phyloP scores from a whole-genome alignment of 1,139 yeast genomes.

The Magnusiomyces suaveolens region DNA sequence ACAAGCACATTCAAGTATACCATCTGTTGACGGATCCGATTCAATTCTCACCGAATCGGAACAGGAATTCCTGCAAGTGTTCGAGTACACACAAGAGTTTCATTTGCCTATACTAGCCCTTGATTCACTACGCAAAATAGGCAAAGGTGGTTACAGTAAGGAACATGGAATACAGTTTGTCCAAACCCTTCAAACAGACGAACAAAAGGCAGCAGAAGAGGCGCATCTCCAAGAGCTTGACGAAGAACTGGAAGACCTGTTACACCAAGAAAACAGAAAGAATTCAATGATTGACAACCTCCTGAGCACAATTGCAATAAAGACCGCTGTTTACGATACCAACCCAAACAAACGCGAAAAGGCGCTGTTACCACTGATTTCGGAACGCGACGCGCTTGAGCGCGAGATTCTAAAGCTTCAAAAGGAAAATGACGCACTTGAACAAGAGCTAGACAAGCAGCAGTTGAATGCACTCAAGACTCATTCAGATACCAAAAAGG shows the following conservation, averaged over 20 bases:
- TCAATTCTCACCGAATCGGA: background rate
- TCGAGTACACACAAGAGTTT: background rate
- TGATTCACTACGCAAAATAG: background rate
- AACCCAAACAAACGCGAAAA: background rate
- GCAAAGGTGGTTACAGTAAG: background rate
- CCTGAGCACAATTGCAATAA: background rate
- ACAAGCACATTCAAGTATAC: background rate
- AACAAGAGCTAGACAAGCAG: background rate
- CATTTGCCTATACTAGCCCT: background rate
- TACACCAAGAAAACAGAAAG: background rate
- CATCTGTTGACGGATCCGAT: background rate
- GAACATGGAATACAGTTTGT: background rate
- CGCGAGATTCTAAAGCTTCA: conserved; percentile 6
- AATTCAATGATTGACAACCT: background rate
- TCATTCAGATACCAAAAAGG: conserved; percentile 2
- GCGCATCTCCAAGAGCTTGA: background rate
- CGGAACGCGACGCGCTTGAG: conserved; percentile 12
- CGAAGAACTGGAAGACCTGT: background rate
- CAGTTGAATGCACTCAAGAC: background rate
- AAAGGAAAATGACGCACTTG: background rate
- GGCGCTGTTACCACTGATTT: conserved; percentile 8
- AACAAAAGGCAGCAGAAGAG: background rate
- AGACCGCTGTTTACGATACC: background rate
- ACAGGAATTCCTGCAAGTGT: background rate
- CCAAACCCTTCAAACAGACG: background rate